These are phyloP conservation scores for Solanum okadae DNA, from an alignment of 257 asterid genomes.

Conservation along the genomic window DNA sequence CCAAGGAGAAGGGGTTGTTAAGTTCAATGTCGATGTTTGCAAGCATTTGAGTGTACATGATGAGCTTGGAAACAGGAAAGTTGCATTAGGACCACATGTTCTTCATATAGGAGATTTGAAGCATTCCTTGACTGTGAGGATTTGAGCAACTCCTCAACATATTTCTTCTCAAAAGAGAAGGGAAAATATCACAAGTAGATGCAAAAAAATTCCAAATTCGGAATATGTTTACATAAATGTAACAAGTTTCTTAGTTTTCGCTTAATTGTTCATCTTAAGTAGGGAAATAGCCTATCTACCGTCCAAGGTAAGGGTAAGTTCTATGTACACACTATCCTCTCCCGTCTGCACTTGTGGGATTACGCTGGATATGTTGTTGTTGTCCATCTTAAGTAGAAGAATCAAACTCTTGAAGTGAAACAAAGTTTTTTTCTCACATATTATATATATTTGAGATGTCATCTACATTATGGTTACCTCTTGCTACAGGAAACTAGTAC, in stretches of 20 bases:
- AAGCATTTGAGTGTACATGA: conserved; percentile 63
- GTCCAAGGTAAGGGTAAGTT: not conserved
- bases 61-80: conserved; percentile 40
- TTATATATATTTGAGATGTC: not conserved
- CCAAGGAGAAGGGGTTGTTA: conserved; percentile 27
- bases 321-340: not conserved
- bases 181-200: not conserved
- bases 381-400: not conserved
- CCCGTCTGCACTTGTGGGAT: not conserved
- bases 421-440: not conserved
- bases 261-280: not conserved
- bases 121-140: conserved; percentile 29
- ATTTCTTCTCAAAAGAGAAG: not conserved
- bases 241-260: conserved; percentile 10
- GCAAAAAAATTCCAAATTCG: not conserved
- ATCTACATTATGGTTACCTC: not conserved
- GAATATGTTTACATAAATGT: conserved; percentile 4
- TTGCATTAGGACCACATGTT: conserved; percentile 49
- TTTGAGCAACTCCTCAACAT: conserved; percentile 12
- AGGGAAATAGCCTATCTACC: not conserved
- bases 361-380: not conserved
- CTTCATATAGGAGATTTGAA: conserved; percentile 52
- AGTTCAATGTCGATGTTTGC: conserved; percentile 49
- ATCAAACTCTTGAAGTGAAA: not conserved
- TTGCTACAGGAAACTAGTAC: not conserved